A percentile compares a stretch with the other conserved stretches of the same genome.
These are phyloP conservation scores for Metschnikowia gruessii DNA, from an alignment of 805 yeast genomes.

Conservation along the genomic window DNA sequence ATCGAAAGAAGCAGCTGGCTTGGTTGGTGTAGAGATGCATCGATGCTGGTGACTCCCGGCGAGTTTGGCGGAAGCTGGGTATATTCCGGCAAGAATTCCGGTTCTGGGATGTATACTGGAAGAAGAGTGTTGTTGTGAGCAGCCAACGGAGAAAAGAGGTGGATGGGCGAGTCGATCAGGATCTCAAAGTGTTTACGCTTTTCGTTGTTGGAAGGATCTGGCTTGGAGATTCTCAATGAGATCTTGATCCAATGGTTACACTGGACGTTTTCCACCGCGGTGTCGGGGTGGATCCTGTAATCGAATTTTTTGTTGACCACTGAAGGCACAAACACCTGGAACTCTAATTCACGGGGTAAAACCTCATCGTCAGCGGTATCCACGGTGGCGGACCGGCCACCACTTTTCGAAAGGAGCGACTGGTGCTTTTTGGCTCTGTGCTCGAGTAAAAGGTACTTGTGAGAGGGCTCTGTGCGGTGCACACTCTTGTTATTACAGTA, in stretches of 20 bases:
- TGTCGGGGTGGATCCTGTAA: slow-evolving; percentile 71
- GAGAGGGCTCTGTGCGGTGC: slow-evolving; percentile 88
- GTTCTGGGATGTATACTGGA: slow-evolving; percentile 58
- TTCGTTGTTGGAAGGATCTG: slow-evolving; percentile 48
- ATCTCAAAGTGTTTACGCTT: slow-evolving; percentile 92
- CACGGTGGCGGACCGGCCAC: slow-evolving; percentile 26
- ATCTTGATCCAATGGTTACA: slow-evolving; percentile 95
- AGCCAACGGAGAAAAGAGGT: slow-evolving; percentile 70
- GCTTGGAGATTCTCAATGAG: slow-evolving; percentile 71
- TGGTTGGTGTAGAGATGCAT: slow-evolving; percentile 19
- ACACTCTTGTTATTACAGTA: slow-evolving; percentile 82
- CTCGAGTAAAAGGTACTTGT: slow-evolving; percentile 76
- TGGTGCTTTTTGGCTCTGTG: slow-evolving; percentile 59
- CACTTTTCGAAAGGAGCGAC: slow-evolving; percentile 46
- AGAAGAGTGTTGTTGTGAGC: slow-evolving; percentile 76
- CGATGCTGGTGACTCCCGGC: slow-evolving; percentile 52
- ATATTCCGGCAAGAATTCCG: slow-evolving; percentile 25
- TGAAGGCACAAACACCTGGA: slow-evolving; percentile 82
- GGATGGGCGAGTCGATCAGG: slow-evolving; percentile 92
- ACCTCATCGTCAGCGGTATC: slow-evolving; percentile 52
- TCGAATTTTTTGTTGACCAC: slow-evolving; percentile 51
- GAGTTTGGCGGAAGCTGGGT: slow-evolving; percentile 49
- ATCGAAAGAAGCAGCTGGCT: slow-evolving; percentile 8
- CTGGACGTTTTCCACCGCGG: slow-evolving; percentile 74
- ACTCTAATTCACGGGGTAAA: slow-evolving; percentile 76